These are phyloP conservation scores for Apiotrichum veenhuisii DNA, from an alignment of 1,284 basidiomycete species.

Conservation along the genomic window DNA sequence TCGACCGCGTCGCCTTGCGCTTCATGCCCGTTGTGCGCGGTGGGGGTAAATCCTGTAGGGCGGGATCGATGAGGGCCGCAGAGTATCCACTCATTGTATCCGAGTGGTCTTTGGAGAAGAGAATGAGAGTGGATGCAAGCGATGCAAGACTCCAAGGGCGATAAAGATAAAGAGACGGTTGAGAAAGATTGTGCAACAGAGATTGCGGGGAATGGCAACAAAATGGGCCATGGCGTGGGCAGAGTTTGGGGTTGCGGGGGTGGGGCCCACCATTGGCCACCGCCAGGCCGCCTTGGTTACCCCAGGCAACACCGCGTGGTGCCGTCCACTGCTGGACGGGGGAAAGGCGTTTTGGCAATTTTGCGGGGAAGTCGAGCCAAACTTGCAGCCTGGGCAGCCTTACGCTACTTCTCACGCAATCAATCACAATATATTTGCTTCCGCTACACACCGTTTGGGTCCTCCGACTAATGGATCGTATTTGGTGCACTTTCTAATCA, in stretches of 20 bases:
- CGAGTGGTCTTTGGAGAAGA: background rate
- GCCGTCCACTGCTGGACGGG: no score
- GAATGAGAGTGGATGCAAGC: background rate
- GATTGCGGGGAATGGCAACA: background rate
- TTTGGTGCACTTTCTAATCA: no score
- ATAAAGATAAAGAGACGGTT: background rate
- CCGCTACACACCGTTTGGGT: no score
- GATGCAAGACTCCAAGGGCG: background rate
- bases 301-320: no score
- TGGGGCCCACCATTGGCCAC: background rate
- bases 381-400: no score
- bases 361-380: no score
- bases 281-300: no score
- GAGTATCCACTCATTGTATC: background rate
- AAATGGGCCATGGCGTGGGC: background rate
- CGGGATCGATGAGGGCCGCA: conserved; percentile 11
- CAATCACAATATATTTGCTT: no score
- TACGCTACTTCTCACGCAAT: no score
- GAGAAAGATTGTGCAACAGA: background rate
- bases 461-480: no score
- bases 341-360: no score
- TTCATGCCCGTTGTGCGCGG: conserved; percentile 7
- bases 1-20: conserved; percentile 8
- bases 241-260: background rate
- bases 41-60: conserved; percentile 10